Evolutionary conservation across 192 early-diverging fungal genomes (phyloP).

Genomic region (Lobulomyces angularis): DNA sequence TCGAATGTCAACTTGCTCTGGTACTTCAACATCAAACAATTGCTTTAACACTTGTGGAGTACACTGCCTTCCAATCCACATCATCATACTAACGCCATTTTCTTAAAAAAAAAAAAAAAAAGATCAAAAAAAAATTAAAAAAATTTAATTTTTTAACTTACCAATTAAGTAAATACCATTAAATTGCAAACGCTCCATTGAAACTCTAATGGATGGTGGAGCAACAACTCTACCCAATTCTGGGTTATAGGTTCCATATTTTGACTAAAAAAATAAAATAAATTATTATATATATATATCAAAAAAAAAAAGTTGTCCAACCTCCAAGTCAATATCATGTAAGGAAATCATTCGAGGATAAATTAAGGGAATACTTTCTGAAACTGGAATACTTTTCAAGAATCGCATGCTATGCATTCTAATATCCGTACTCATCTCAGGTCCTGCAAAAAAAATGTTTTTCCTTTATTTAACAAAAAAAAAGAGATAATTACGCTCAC

Average conservation of each 20-base stretch:
- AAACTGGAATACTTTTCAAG: conserved; percentile 62
- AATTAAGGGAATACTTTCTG: conserved; percentile 62
- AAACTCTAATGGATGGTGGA: conserved; percentile 57
- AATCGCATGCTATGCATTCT: conserved; percentile 68
- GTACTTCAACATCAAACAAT: conserved; percentile 67
- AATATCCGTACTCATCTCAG: conserved; percentile 63
- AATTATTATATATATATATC: conserved; percentile 16
- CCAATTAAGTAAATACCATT: conserved; percentile 72
- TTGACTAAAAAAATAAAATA: conserved; percentile 20
- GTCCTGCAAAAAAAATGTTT: conserved; percentile 23
- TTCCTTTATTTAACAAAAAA: not conserved
- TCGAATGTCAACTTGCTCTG: conserved; percentile 57
- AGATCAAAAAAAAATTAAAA: not conserved
- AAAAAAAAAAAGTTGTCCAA: conserved; percentile 7
- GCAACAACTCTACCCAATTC: conserved; percentile 44
- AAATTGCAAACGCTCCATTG: conserved; percentile 60
- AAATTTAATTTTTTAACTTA: conserved; percentile 9
- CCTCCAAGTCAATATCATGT: conserved; percentile 45
- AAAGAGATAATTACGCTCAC: conserved; percentile 14
- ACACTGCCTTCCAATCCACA: conserved; percentile 80
- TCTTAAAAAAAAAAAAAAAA: conserved; percentile 32
- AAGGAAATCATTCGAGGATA: conserved; percentile 73
- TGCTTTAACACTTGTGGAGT: conserved; percentile 47
- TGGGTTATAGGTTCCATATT: conserved; percentile 28
- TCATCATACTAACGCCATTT: conserved; percentile 59